phyloP scores from a whole-genome alignment of 2,329 filamentous ascomycete genomes.

The Neurospora sp. region DNA sequence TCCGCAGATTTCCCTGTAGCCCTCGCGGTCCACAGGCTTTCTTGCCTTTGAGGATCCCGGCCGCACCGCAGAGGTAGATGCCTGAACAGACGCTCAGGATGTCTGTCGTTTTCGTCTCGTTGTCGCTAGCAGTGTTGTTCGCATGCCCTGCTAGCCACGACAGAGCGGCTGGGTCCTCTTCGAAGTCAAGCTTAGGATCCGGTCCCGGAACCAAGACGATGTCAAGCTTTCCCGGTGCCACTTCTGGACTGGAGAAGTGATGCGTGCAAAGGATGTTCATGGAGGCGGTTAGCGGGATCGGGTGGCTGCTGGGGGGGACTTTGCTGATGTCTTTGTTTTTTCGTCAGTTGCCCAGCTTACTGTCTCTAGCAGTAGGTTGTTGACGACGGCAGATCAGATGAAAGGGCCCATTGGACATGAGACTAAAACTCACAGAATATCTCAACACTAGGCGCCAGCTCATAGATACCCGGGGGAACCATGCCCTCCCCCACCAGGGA shows the following conservation, averaged over 20 bases:
- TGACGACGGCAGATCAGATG: neutral
- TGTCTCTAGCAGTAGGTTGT: neutral
- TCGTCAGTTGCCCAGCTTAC: neutral
- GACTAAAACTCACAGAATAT: conserved; percentile 26
- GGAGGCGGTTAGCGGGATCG: conserved; percentile 32
- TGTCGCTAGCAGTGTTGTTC: neutral
- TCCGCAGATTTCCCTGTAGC: conserved; percentile 29
- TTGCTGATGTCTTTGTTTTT: conserved; percentile 26
- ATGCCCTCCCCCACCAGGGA: conserved; percentile 17
- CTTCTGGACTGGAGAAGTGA: conserved; percentile 33
- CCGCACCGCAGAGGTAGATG: conserved; percentile 36
- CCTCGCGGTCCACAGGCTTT: conserved; percentile 37
- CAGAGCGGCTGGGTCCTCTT: conserved; percentile 23
- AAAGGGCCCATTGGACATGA: neutral
- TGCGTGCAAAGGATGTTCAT: conserved; percentile 31
- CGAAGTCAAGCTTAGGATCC: conserved; percentile 26
- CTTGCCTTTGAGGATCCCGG: conserved; percentile 37
- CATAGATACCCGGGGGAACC: conserved; percentile 27
- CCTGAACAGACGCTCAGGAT: conserved; percentile 44
- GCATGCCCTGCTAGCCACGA: conserved; percentile 35
- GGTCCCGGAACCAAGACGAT: conserved; percentile 42
- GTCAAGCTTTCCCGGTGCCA: conserved; percentile 41
- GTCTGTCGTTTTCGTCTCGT: conserved; percentile 29
- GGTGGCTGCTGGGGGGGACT: conserved; percentile 24
- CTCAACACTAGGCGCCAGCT: conserved; percentile 32